A percentile compares a stretch with the other conserved stretches of the same genome.
Evolutionary conservation across 208 protist species (phyloP).

Genomic region (Porcisia deanei): DNA sequence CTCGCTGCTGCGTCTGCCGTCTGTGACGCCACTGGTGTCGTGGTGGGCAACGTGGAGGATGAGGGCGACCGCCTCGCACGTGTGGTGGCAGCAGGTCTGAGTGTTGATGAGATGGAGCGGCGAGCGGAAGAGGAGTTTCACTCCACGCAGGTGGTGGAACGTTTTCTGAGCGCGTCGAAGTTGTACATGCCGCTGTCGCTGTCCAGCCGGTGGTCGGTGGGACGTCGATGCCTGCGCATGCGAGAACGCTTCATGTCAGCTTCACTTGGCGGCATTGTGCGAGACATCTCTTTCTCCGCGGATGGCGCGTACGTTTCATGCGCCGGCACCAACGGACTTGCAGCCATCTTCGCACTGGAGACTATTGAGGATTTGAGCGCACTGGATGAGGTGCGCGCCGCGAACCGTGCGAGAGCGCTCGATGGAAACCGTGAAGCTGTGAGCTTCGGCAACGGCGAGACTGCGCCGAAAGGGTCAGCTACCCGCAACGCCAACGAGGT

Average conservation of each 20-base stretch:
- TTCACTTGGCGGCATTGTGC: slow-evolving; percentile 66
- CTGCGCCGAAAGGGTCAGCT: slow-evolving; percentile 17
- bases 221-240: slow-evolving; percentile 57
- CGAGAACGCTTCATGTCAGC: slow-evolving; percentile 68
- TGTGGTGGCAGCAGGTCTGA: slow-evolving; percentile 53
- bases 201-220: slow-evolving; percentile 50
- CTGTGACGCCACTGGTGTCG: slow-evolving; percentile 69
- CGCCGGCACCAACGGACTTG: slow-evolving; percentile 70
- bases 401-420: slow-evolving; percentile 47
- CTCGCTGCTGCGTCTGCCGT: slow-evolving; percentile 69
- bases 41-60: slow-evolving; percentile 51
- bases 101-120: slow-evolving; percentile 42
- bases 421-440: slow-evolving; percentile 35
- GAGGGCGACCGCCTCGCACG: slow-evolving; percentile 45
- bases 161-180: slow-evolving; percentile 70
- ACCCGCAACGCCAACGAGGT: slow-evolving; percentile 79
- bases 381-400: slow-evolving; percentile 61
- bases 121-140: slow-evolving; percentile 40
- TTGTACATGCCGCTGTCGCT: slow-evolving; percentile 72
- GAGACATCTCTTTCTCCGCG: slow-evolving; percentile 66
- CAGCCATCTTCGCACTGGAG: slow-evolving; percentile 64
- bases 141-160: slow-evolving; percentile 67
- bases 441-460: slow-evolving; percentile 14
- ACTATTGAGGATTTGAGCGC: slow-evolving; percentile 72
- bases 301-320: slow-evolving; percentile 70